Conservation (phyloP, 495 filamentous ascomycete species). For the Neurospora sp. region DNA sequence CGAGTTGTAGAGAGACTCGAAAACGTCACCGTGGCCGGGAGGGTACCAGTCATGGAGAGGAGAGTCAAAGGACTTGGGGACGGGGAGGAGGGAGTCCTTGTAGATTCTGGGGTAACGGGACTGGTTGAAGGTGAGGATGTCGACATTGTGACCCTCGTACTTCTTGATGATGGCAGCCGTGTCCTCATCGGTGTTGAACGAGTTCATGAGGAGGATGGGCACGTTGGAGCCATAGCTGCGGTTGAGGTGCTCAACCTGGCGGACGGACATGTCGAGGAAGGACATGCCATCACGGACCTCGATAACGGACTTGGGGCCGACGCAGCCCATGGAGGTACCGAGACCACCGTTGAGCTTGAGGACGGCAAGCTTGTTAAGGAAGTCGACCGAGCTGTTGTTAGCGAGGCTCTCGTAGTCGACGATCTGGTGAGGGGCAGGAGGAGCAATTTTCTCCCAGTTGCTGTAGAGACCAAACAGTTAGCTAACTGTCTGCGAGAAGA, state of each 20-base stretch:
- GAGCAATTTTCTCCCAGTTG: slow-evolving; percentile 84
- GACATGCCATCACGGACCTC: slow-evolving; percentile 99
- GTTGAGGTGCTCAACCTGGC: slow-evolving; percentile 99
- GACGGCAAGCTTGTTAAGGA: slow-evolving; percentile 95
- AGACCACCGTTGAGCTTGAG: slow-evolving; percentile 99
- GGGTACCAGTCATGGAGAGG: slow-evolving; percentile 97
- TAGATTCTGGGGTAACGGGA: slow-evolving; percentile 93
- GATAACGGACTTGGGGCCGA: slow-evolving; percentile 98
- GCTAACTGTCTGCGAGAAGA: slow-evolving; percentile 13
- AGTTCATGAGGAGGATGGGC: slow-evolving; percentile 99
- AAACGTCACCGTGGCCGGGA: slow-evolving; percentile 97
- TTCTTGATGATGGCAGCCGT: slow-evolving; percentile 99
- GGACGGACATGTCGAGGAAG: slow-evolving; percentile 96
- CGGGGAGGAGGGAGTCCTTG: slow-evolving; percentile 95
- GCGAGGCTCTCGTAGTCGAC: slow-evolving; percentile 83
- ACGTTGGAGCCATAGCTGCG: slow-evolving; percentile 95
- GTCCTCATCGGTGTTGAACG: slow-evolving; percentile 99
- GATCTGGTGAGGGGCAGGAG: slow-evolving; percentile 83
- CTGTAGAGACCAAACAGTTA: slow-evolving; percentile 41
- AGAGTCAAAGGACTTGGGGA: slow-evolving; percentile 82
- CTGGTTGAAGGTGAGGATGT: slow-evolving; percentile 99
- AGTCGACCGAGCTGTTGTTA: slow-evolving; percentile 77
- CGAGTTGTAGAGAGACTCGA: slow-evolving; percentile 99
- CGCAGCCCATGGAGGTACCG: slow-evolving; percentile 99
- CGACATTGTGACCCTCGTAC: slow-evolving; percentile 99